These are phyloP conservation scores for Coix lacrymajobi DNA, from an alignment of 176 grass and related monocot genomes.

Conservation along the genomic window DNA sequence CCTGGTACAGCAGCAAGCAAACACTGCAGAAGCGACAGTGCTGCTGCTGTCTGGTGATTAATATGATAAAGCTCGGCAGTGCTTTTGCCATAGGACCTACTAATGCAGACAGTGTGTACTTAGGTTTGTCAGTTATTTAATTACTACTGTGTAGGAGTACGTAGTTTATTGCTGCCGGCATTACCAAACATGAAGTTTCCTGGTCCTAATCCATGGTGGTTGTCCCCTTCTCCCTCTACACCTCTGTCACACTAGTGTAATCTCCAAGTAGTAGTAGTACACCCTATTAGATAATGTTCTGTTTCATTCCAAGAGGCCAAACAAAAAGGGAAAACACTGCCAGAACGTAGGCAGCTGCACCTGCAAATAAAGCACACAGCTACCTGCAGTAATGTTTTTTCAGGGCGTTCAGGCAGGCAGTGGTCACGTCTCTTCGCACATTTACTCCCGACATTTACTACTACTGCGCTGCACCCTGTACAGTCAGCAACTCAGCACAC, in stretches of 20 bases:
- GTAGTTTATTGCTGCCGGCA: not conserved
- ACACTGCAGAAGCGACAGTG: not conserved
- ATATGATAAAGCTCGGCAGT: not conserved
- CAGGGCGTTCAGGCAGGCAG: not conserved
- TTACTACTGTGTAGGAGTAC: not conserved
- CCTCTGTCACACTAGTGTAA: not conserved
- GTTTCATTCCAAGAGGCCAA: not conserved
- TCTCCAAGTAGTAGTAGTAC: not conserved
- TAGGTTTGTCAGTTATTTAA: not conserved
- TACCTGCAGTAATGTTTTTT: not conserved
- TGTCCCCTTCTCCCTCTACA: not conserved
- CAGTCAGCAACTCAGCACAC: too few relatives aligned
- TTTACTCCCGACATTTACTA: constrained; percentile 42
- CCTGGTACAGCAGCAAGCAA: constrained; percentile 4
- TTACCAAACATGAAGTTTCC: not conserved
- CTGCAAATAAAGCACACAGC: not conserved
- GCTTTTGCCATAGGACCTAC: constrained; percentile 2
- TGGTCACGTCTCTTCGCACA: constrained; percentile 20
- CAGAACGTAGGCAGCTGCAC: not conserved
- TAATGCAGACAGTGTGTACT: not conserved
- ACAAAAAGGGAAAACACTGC: constrained; percentile 1
- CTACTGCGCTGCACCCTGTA: not conserved
- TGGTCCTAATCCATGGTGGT: not conserved
- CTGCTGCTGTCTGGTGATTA: not conserved
- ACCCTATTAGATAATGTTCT: not conserved